These are phyloP conservation scores for Ophiostoma tasmaniense DNA, from an alignment of 2,329 filamentous ascomycete species.

Conservation along the genomic window DNA sequence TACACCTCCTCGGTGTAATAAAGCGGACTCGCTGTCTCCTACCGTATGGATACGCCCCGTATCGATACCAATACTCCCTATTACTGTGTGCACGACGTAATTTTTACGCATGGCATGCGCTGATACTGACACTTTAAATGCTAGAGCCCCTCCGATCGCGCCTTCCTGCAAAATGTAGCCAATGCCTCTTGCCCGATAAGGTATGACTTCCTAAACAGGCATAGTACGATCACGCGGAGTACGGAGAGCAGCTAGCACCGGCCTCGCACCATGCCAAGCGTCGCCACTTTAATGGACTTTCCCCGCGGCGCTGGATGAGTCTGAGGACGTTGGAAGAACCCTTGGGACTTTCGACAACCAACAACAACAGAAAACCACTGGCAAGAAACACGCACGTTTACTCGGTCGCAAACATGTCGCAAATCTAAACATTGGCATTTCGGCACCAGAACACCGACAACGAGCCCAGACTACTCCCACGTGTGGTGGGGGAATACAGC, in stretches of 20 bases:
- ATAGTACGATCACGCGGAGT: constrained; percentile 6
- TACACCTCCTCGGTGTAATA: neutral
- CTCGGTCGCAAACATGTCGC: constrained; percentile 1
- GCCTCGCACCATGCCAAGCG: constrained; percentile 3
- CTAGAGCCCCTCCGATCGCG: neutral
- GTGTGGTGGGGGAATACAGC: neutral
- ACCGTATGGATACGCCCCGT: neutral
- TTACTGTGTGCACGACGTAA: neutral
- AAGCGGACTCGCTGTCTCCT: neutral
- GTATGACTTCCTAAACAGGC: constrained; percentile 10
- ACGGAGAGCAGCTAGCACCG: neutral
- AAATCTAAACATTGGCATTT: neutral
- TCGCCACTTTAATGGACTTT: constrained; percentile 5
- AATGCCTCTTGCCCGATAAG: constrained; percentile 8
- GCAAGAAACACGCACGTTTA: neutral
- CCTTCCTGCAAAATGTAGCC: neutral
- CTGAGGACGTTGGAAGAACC: neutral
- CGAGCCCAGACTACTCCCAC: constrained; percentile 2
- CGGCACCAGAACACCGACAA: constrained; percentile 10
- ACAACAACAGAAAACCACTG: neutral
- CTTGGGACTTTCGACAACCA: neutral
- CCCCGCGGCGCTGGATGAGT: neutral
- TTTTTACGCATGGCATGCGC: neutral
- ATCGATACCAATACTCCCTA: neutral
- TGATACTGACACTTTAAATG: neutral